Conservation (phyloP, 2,329 filamentous ascomycete species). For the Alternaria atra region DNA sequence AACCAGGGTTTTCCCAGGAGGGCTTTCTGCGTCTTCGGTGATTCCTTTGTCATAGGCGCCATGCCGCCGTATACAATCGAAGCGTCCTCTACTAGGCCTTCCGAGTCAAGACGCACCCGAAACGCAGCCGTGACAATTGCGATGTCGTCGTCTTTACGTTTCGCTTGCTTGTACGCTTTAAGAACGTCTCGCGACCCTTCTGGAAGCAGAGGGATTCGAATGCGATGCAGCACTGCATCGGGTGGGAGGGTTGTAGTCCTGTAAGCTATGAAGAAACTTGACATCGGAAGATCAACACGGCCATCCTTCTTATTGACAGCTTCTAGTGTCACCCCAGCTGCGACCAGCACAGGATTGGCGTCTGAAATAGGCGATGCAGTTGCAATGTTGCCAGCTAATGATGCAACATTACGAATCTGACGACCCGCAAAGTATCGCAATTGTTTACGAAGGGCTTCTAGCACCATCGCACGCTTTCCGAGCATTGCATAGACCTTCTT, state of each 20-base stretch:
- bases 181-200: slow-evolving; percentile 77
- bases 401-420: slow-evolving; percentile 94
- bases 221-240: slow-evolving; percentile 82
- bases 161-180: slow-evolving; percentile 92
- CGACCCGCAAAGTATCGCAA: slow-evolving; percentile 92
- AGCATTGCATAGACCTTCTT: slow-evolving; percentile 70
- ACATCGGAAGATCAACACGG: slow-evolving; percentile 71
- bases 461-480: slow-evolving; percentile 46
- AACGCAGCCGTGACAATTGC: slow-evolving; percentile 92
- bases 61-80: slow-evolving; percentile 92
- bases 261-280: slow-evolving; percentile 89
- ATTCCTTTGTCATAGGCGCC: slow-evolving; percentile 86
- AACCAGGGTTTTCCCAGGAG: slow-evolving; percentile 80
- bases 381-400: slow-evolving; percentile 88
- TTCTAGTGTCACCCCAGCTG: slow-evolving; percentile 79
- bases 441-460: slow-evolving; percentile 83
- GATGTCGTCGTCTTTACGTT: slow-evolving; percentile 96
- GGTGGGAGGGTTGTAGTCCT: slow-evolving; percentile 79
- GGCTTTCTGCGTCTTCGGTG: slow-evolving; percentile 75
- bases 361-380: slow-evolving; percentile 96
- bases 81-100: slow-evolving; percentile 73
- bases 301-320: slow-evolving; percentile 75
- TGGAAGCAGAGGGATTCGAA: slow-evolving; percentile 77
- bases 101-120: slow-evolving; percentile 73
- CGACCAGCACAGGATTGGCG: slow-evolving; percentile 89